Conservation (phyloP, 176 grass and related monocot genomes). For the Oryza glaberrima region DNA sequence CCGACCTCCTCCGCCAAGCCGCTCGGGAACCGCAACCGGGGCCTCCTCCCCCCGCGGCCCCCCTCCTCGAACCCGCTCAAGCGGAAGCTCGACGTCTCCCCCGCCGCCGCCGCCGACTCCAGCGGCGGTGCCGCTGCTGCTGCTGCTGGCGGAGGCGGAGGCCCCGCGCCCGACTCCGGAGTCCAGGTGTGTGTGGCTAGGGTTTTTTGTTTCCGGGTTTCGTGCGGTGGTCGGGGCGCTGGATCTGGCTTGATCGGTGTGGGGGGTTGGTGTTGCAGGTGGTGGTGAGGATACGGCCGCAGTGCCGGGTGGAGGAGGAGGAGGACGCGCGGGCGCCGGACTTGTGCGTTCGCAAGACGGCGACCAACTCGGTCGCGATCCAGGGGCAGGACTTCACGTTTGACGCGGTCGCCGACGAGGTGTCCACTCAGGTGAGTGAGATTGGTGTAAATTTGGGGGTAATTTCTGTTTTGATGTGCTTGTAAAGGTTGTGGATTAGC, state of each 20-base stretch:
- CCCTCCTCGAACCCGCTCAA: constrained; percentile 66
- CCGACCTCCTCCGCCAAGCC: constrained; percentile 48
- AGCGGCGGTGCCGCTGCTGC: not conserved
- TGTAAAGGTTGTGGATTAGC: not conserved
- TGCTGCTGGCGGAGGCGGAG: not conserved
- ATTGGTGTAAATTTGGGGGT: not conserved
- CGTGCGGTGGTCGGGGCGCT: not conserved
- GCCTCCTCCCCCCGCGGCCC: constrained; percentile 60
- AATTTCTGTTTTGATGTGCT: constrained; percentile 4
- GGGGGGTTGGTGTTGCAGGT: constrained; percentile 53
- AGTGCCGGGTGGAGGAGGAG: constrained; percentile 39
- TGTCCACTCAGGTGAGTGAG: constrained; percentile 61
- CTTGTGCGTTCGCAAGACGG: constrained; percentile 41
- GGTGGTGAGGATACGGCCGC: constrained; percentile 80
- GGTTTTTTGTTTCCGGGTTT: constrained; percentile 4
- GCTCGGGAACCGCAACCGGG: constrained; percentile 50
- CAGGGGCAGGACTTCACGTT: constrained; percentile 84
- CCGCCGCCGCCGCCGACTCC: not conserved
- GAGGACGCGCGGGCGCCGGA: not conserved
- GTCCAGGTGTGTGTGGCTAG: constrained; percentile 50
- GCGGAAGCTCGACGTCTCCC: constrained; percentile 63
- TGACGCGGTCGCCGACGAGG: constrained; percentile 70
- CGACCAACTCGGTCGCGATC: constrained; percentile 65
- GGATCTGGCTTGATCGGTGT: constrained; percentile 40
- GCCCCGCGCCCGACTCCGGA: constrained; percentile 49